Evolutionary conservation across 139 green algal species (phyloP), one percentile per base, ranked within the genome.

Genomic region (Chlamydomonas incerta): DNA sequence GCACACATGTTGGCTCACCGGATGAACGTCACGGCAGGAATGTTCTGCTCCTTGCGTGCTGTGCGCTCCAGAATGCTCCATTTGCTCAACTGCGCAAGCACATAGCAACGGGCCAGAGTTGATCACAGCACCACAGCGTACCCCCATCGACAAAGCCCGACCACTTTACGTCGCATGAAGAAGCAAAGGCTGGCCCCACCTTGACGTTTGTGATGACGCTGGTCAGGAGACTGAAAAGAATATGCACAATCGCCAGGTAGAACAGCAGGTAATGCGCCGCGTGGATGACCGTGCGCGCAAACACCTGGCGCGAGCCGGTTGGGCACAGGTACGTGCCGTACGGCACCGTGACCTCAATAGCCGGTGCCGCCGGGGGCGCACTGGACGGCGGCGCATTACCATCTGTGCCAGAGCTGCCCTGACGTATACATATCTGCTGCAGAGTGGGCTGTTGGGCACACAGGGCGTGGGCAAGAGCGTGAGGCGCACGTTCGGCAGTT

Each of bases 171-270:
- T n/a, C n/a, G n/a, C n/a, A n/a, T n/a, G n/a, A 50, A 13, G 41
- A 13, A 5, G 41, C 41, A 50, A 50, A 8, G 41, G 31, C 31
- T 24, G 15, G 4, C 66, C 74, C 24, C 0, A 87, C 82, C 82
- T 74, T 82, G 41, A 58, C 57, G 23, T 80, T 74, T 17, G 82
- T 82, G 23, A 87, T 81, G 31, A 80, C 72, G n/a, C 62, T 75
- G 58, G 82, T 87, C 6, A 81, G 72, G 41, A 87, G 46, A 46
- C 72, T 87, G 62, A 87, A 87, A 0, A 87, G 71, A 46, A 87
- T 87, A 46, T 87, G 82, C 20, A 87, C 82, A 14, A 87, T 72
- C 31, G 82, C 82, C 37, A 87, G n/a, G 28, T 87, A 87, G 71
- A 87, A 87, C 10, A 87, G 82, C 41, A 87, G 62, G 58, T 87